phyloP scores from a whole-genome alignment of 2,329 filamentous ascomycete species.

The Pseudofabraea citricarpa region DNA sequence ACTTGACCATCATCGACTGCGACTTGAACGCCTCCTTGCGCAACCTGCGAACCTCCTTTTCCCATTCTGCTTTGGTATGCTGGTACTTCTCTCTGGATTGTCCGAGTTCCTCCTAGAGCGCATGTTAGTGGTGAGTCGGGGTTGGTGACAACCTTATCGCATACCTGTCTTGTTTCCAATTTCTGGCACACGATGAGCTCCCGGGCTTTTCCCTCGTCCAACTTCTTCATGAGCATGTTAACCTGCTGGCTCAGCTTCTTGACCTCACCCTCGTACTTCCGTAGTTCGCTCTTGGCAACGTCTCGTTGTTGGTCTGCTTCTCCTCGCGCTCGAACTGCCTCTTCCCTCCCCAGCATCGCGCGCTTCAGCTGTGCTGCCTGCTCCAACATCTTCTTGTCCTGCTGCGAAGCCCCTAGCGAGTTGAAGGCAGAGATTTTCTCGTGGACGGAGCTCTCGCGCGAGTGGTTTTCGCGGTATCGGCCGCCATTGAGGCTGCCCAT shows the following conservation, averaged over 20 bases:
- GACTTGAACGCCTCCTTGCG: constrained; percentile 72
- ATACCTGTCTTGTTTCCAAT: constrained; percentile 65
- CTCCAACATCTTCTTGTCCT: constrained; percentile 53
- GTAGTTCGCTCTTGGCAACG: constrained; percentile 53
- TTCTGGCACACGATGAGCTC: constrained; percentile 63
- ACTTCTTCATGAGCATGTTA: constrained; percentile 42
- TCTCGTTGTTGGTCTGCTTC: constrained; percentile 1
- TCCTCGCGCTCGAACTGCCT: constrained; percentile 41
- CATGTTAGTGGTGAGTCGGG: too few relatives aligned
- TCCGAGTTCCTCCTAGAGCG: constrained; percentile 62
- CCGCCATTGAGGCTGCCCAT: constrained; percentile 4
- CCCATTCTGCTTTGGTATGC: constrained; percentile 63
- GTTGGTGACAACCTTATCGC: too few relatives aligned
- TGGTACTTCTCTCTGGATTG: constrained; percentile 65
- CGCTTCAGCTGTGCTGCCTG: constrained; percentile 60
- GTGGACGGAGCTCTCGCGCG: constrained; percentile 56
- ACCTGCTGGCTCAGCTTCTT: constrained; percentile 49
- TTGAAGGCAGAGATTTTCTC: constrained; percentile 72
- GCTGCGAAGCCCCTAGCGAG: constrained; percentile 53
- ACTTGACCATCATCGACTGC: constrained; percentile 63
- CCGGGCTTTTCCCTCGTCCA: constrained; percentile 61
- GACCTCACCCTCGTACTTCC: constrained; percentile 57
- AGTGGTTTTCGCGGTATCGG: constrained; percentile 15
- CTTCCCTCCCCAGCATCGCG: constrained; percentile 64
- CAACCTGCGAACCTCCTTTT: constrained; percentile 66